phyloP scores from a whole-genome alignment of 2,329 filamentous ascomycete genomes.

The Teratosphaeria epicoccoides region DNA sequence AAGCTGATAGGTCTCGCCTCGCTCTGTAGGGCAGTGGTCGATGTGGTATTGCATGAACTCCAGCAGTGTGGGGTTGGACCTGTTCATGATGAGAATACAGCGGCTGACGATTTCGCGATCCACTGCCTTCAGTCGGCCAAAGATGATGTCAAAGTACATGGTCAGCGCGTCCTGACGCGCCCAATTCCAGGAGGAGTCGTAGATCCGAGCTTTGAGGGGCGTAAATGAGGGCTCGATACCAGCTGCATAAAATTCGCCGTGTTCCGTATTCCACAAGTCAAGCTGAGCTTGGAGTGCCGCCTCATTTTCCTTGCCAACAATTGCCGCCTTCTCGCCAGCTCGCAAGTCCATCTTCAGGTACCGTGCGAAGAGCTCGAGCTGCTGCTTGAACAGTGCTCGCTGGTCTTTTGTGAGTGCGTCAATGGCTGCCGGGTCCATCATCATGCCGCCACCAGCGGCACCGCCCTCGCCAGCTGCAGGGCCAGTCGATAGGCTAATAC shows the following conservation, averaged over 20 bases:
- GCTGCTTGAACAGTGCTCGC: conserved; percentile 91
- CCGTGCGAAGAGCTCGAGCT: conserved; percentile 85
- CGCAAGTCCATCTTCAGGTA: conserved; percentile 97
- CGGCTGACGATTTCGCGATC: conserved; percentile 97
- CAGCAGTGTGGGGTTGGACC: conserved; percentile 86
- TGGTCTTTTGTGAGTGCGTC: conserved; percentile 97
- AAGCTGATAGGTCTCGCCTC: conserved; percentile 95
- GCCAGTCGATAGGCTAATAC: conserved; percentile 71
- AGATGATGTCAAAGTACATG: conserved; percentile 99
- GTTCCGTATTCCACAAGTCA: conserved; percentile 89
- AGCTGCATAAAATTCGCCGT: conserved; percentile 89
- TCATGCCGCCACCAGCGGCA: conserved; percentile 74
- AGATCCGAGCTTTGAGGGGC: conserved; percentile 83
- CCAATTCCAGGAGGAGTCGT: conserved; percentile 99
- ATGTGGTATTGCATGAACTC: conserved; percentile 99
- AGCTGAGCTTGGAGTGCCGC: conserved; percentile 83
- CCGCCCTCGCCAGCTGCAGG: conserved; percentile 60
- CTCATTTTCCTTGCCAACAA: conserved; percentile 74
- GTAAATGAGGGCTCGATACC: conserved; percentile 94
- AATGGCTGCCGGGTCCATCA: conserved; percentile 97
- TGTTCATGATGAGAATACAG: conserved; percentile 98
- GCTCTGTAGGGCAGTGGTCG: conserved; percentile 92
- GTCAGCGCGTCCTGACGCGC: conserved; percentile 90
- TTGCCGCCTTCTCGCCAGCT: conserved; percentile 87
- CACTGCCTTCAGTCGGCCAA: conserved; percentile 81